Evolutionary conservation across 495 filamentous ascomycete species (phyloP), one percentile per base, ranked within the genome.

Genomic region (Durotheca rogersii): DNA sequence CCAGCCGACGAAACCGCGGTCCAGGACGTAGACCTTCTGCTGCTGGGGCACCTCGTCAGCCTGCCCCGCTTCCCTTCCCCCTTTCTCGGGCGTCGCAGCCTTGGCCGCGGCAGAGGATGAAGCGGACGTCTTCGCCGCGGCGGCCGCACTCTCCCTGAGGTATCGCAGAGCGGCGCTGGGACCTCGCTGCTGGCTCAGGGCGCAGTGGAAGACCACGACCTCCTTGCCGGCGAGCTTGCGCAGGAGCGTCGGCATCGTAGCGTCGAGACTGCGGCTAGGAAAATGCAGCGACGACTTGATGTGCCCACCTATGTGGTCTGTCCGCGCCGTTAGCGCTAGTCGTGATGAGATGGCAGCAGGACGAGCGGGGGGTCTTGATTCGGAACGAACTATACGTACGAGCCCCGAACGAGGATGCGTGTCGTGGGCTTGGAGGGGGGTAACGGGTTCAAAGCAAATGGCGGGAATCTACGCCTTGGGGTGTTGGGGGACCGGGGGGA

Each of bases 221-320:
- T 94, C 78, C 61, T 88, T 89, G 62, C 86, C 84, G 50, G 83
- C 68, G 21, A 96, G 80, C 43, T 80, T 84, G 41, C 87, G 85
- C 2, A 95, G 78, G 19, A 98, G 81, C 52, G 89, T 88, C 0
- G 93, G 89, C 51, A 91, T 78, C 48, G 76, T 81, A 65, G 81
- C 75, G 61, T 94, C 88, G 23, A 95, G 80, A 2, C 78, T 77
- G 27, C 66, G 71, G 45, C 80, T 88, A 5, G 94, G 91, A 29
- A 88, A 78, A 74, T 95, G 88, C 25, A 76, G 78, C 14, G 86
- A 87, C 27, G 69, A 69, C 32, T 75, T 76, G 72, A 98, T 98
- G 74, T 98, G 93, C 49, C 93, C 93, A 60, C 93, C 93, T 44
- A 96, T 77, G 72, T 94, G 85, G 64, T 98, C 93, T 88, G 15